A percentile compares a stretch with the other conserved stretches of the same genome.
Conservation (phyloP, 805 yeast genomes). For the Yarrowia osloensis region DNA sequence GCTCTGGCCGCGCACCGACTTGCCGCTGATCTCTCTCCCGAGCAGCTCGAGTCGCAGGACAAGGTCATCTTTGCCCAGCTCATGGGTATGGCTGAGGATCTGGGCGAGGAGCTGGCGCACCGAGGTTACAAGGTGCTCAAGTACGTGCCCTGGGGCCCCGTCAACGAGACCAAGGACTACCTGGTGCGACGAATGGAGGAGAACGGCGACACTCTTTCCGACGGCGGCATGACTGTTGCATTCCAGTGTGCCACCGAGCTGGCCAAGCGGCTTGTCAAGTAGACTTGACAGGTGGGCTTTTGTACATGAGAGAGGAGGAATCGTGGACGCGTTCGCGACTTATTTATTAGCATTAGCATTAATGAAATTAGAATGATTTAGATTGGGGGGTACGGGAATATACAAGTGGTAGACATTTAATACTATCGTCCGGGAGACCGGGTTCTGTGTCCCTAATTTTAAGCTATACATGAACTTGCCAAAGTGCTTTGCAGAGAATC, state of each 20-base stretch:
- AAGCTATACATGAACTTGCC: too few relatives aligned
- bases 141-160: slow-evolving; percentile 98
- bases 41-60: slow-evolving; percentile 34
- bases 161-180: slow-evolving; percentile 88
- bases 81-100: slow-evolving; percentile 92
- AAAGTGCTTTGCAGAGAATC: too few relatives aligned
- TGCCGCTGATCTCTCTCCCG: slow-evolving; percentile 36
- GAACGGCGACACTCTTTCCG: slow-evolving; percentile 89
- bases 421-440: too few relatives aligned
- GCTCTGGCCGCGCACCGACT: slow-evolving; percentile 65
- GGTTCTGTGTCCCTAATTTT: too few relatives aligned
- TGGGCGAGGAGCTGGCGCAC: slow-evolving; percentile 71
- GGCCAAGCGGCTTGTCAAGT: slow-evolving; percentile 30
- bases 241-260: slow-evolving; percentile 36
- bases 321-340: background rate
- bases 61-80: slow-evolving; percentile 81
- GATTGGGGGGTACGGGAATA: too few relatives aligned
- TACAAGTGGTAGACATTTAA: too few relatives aligned
- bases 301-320: background rate
- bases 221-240: slow-evolving; percentile 39
- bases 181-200: slow-evolving; percentile 87
- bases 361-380: background rate
- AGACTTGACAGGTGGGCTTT: too few relatives aligned
- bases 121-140: slow-evolving; percentile 77
- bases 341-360: slow-evolving; percentile 29